A percentile compares a stretch with the other conserved stretches of the same genome.
Conservation (phyloP, 805 yeast genomes). For the Pichia ethanolica region DNA sequence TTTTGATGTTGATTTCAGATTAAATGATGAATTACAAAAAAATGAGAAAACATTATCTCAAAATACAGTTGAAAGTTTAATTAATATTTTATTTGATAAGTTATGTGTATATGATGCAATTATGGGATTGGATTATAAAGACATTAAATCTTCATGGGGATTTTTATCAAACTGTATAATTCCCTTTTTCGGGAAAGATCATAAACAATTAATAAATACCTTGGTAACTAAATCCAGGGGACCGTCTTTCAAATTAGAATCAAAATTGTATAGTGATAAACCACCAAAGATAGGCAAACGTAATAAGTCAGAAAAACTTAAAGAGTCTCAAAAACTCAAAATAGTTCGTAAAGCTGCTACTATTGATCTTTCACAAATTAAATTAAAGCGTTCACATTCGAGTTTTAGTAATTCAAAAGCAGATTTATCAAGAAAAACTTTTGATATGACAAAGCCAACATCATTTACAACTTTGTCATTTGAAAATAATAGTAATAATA, state of each 20-base stretch:
- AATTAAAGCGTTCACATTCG: slow-evolving; percentile 21
- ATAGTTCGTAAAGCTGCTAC: neutral
- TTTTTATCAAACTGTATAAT: slow-evolving; percentile 22
- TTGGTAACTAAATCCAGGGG: slow-evolving; percentile 25
- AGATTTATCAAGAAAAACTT: slow-evolving; percentile 25
- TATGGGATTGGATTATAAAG: slow-evolving; percentile 19
- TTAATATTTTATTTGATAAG: slow-evolving; percentile 22
- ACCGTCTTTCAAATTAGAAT: slow-evolving; percentile 17
- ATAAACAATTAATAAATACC: slow-evolving; percentile 19
- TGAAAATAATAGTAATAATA: neutral
- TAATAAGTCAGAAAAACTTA: neutral
- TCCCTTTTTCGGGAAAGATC: slow-evolving; percentile 26
- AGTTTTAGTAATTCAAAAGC: slow-evolving; percentile 11
- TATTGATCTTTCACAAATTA: slow-evolving; percentile 14
- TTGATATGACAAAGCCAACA: slow-evolving; percentile 20
- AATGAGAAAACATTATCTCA: neutral
- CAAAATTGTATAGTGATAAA: slow-evolving; percentile 5
- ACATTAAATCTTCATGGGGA: slow-evolving; percentile 21
- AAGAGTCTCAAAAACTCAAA: slow-evolving; percentile 1
- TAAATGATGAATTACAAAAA: neutral
- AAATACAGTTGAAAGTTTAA: slow-evolving; percentile 2
- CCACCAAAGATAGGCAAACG: too few relatives aligned
- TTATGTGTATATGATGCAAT: slow-evolving; percentile 30
- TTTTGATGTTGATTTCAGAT: slow-evolving; percentile 24
- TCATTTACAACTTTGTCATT: neutral